Percentiles rank a stretch among this genome's conserved stretches.
Evolutionary conservation across 2,329 filamentous ascomycete species (phyloP).

Genomic region (Pseudonectria buxi): DNA sequence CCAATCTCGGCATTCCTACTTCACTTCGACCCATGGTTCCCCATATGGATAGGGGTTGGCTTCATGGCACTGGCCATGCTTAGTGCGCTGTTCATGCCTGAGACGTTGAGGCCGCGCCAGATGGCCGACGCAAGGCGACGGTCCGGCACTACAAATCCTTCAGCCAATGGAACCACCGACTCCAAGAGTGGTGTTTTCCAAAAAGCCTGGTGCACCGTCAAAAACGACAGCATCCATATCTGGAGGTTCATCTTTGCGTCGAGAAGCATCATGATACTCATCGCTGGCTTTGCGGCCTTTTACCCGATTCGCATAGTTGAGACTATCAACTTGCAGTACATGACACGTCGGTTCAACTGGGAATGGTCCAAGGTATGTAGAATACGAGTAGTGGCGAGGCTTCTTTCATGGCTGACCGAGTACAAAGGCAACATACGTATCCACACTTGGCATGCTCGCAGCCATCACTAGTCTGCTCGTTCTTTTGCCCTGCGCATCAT

Average conservation of each 20-base stretch:
- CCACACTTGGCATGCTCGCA: constrained; percentile 31
- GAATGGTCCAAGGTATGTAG: constrained; percentile 35
- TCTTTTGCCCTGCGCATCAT: constrained; percentile 30
- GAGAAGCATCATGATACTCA: constrained; percentile 30
- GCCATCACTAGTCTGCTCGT: constrained; percentile 33
- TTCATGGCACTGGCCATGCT: constrained; percentile 23
- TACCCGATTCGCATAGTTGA: constrained; percentile 25
- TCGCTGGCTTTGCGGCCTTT: constrained; percentile 26
- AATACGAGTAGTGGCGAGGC: not conserved
- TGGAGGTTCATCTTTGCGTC: constrained; percentile 36
- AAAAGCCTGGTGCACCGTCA: constrained; percentile 20
- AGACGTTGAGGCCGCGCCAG: constrained; percentile 33
- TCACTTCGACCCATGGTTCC: constrained; percentile 31
- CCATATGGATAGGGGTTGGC: constrained; percentile 29
- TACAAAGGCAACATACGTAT: constrained; percentile 33
- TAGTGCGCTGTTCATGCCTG: constrained; percentile 31
- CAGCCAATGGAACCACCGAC: not conserved
- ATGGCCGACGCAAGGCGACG: constrained; percentile 19
- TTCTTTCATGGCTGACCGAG: not conserved
- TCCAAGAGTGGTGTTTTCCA: constrained; percentile 11
- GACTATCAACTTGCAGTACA: constrained; percentile 40
- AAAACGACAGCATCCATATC: constrained; percentile 28
- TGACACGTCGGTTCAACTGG: constrained; percentile 44
- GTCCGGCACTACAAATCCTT: not conserved
- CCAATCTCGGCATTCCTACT: constrained; percentile 37